A percentile compares a stretch with the other conserved stretches of the same genome.
Evolutionary conservation across 768 basidiomycete genomes (phyloP).

Genomic region (Thelephora aurantiotincta): DNA sequence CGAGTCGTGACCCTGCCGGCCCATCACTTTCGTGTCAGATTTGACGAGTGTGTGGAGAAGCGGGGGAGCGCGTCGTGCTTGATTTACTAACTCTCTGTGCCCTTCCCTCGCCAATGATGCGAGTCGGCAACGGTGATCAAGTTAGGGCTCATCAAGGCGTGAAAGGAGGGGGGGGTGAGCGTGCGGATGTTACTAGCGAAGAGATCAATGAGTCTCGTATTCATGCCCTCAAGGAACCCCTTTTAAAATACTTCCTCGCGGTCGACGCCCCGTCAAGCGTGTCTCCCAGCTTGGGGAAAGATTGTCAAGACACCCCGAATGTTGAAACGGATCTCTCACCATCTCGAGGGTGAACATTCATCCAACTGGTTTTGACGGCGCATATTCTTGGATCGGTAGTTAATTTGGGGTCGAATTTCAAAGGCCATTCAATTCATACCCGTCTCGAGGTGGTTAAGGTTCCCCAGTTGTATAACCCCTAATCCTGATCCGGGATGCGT

Average conservation of each 20-base stretch:
- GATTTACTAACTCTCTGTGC: slow-evolving; percentile 64
- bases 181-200: slow-evolving; percentile 41
- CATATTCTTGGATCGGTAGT: too few species aligned
- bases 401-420: too few species aligned
- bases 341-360: too few species aligned
- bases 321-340: too few species aligned
- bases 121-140: slow-evolving; percentile 40
- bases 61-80: slow-evolving; percentile 67
- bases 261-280: background rate
- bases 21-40: slow-evolving; percentile 75
- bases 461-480: too few species aligned
- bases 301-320: slow-evolving; percentile 9
- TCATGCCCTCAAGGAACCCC: slow-evolving; percentile 52
- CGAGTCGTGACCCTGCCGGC: too few species aligned
- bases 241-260: slow-evolving; percentile 35
- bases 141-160: slow-evolving; percentile 35
- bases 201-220: slow-evolving; percentile 52
- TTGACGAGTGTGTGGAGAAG: slow-evolving; percentile 42
- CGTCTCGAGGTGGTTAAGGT: too few species aligned
- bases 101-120: slow-evolving; percentile 41
- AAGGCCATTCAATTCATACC: too few species aligned
- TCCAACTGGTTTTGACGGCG: too few species aligned
- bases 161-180: slow-evolving; percentile 52
- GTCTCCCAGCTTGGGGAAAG: background rate
- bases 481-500: too few species aligned